Percentiles rank a stretch among this genome's conserved stretches.
These are phyloP conservation scores for Skeletonema marinoi DNA, from an alignment of 108 stramenopile species.

Conservation along the genomic window DNA sequence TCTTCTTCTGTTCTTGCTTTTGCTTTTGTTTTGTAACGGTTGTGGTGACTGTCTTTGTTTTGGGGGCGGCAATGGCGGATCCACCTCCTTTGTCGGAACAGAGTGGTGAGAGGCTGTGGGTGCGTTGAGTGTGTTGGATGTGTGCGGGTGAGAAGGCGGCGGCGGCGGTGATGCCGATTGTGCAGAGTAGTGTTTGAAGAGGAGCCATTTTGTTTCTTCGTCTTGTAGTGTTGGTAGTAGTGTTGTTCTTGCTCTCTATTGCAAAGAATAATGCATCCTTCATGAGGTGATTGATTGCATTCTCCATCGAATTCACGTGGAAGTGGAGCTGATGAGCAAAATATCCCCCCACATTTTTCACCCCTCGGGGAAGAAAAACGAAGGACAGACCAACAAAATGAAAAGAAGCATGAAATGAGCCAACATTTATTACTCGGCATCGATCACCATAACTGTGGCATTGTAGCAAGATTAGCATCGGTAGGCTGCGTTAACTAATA, in stretches of 20 bases:
- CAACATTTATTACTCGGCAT: no score
- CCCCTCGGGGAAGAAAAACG: no score
- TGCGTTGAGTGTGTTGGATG: slow-evolving; percentile 7
- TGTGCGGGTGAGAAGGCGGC: slow-evolving; percentile 27
- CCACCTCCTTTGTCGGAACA: slow-evolving; percentile 58
- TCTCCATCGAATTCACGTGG: no score
- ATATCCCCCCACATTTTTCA: no score
- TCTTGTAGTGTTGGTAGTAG: no score
- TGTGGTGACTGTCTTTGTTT: slow-evolving; percentile 51
- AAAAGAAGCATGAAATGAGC: no score
- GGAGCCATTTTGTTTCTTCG: slow-evolving; percentile 17
- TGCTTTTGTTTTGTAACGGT: slow-evolving; percentile 56
- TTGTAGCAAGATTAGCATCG: no score
- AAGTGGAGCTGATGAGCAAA: no score
- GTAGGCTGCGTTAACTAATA: background rate
- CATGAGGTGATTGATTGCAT: no score
- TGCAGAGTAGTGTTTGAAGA: slow-evolving; percentile 19
- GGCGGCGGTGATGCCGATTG: slow-evolving; percentile 12
- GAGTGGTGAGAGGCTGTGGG: slow-evolving; percentile 8
- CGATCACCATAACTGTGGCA: background rate
- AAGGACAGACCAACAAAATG: no score
- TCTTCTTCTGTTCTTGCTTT: slow-evolving; percentile 43
- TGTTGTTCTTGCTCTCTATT: no score
- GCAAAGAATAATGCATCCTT: background rate
- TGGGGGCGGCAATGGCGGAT: slow-evolving; percentile 77